phyloP scores from a whole-genome alignment of 345 rosid species.

The Pelargonium nanum region DNA sequence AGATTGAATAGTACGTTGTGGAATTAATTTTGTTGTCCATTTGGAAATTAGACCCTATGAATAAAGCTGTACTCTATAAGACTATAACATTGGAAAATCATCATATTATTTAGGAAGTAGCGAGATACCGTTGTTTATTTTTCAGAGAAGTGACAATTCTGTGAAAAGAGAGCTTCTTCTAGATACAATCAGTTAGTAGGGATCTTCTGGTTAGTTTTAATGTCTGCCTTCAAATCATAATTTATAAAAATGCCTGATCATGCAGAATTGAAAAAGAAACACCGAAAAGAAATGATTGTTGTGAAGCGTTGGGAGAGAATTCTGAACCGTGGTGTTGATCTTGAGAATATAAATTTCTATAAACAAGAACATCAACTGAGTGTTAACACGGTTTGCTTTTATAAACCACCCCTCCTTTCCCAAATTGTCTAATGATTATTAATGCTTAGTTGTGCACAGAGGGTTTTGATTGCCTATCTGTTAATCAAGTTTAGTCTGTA shows the following conservation, averaged over 20 bases:
- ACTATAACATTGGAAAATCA: background rate
- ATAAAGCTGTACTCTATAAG: too few species aligned
- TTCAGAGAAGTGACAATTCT: too few species aligned
- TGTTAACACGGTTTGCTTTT: background rate
- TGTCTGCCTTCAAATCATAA: background rate
- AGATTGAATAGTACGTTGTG: background rate
- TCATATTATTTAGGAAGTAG: background rate
- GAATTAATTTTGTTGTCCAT: too few species aligned
- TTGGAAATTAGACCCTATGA: too few species aligned
- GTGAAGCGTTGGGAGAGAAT: constrained; percentile 70
- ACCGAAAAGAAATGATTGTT: constrained; percentile 68
- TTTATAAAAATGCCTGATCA: constrained; percentile 1
- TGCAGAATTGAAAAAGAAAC: constrained; percentile 77
- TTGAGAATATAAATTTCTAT: constrained; percentile 57
- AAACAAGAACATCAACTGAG: background rate
- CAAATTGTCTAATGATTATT: background rate
- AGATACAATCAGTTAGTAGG: background rate
- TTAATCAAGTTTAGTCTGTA: too few species aligned
- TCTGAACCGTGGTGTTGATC: constrained; percentile 69
- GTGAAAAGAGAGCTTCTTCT: too few species aligned
- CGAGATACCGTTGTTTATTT: too few species aligned
- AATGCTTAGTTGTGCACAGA: background rate
- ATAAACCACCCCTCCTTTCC: background rate
- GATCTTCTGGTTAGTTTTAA: background rate
- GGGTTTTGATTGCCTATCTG: too few species aligned